Base-by-base conservation (phyloP, 176 grass and related monocot species). In the Carex myosuroides region DNA sequence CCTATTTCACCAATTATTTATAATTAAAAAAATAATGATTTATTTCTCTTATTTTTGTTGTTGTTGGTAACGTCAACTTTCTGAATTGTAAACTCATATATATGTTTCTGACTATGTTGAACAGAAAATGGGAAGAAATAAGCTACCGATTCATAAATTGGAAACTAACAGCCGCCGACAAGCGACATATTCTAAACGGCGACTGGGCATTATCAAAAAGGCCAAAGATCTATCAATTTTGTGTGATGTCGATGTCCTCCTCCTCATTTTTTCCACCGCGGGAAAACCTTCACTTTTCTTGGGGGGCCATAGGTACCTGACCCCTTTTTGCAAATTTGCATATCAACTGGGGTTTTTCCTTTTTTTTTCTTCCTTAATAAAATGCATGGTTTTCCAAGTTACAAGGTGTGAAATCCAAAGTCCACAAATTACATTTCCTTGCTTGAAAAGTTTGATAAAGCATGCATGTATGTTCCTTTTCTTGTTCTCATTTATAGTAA, bases 61-160 rank as follows among this genome's bases (percentile, higher is more conserved):
- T 46, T 46, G 8, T 46, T 46, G 1, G 8, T 46, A 46, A 9
- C 1, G 7, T 46, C 44, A 46, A 46, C 0, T 46, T 58, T 58
- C 14, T 21, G 20, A 73, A 50, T 50, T 70, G 66, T 2, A 8
- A 9, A 32, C 6, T 70, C 33, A 13, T 39, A 16, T 1, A 17
- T 69, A 41, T 70, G 2, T 16, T 39, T 70, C 3, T 72, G 18
- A 22, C 48, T 14, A 22, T 26, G 8, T 2, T 53, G n/a, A 74
- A 52, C 20, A 74, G 70, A 80, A 82, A 35, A 88, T 88, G 86
- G 86, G 86, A 11, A 88, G 86, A 53, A 83, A 83, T 13, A 88
- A 88, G 57, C 55, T 79, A 10, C 56, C 58, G 29, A 88, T 88
- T 16, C 53, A 79, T 11, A 88, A 88, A 76, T 37, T 88, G 0